Conservation (phyloP, 768 basidiomycete species). For the Rhodotorula paludigena region DNA sequence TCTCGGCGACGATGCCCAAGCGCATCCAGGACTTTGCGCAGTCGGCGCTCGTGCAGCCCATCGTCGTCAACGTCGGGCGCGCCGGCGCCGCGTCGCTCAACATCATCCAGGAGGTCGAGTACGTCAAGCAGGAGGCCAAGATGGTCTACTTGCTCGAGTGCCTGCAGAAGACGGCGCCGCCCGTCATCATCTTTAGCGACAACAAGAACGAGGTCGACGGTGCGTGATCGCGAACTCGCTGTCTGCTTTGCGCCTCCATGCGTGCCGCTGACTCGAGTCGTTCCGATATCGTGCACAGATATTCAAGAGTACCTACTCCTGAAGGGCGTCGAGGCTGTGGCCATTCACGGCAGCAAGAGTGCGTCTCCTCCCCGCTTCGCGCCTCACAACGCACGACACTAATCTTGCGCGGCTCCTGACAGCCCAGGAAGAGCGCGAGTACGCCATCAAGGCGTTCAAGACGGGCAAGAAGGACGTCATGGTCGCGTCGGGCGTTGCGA, state of each 20-base stretch:
- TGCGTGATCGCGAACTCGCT: conserved; percentile 44
- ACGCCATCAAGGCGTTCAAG: conserved; percentile 97
- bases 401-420: neutral
- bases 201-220: conserved; percentile 99
- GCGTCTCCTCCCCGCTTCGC: conserved; percentile 43
- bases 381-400: neutral
- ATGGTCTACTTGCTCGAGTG: conserved; percentile 99
- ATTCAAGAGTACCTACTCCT: conserved; percentile 95
- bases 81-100: conserved; percentile 97
- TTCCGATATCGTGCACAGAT: conserved; percentile 57
- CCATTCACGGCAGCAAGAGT: conserved; percentile 98
- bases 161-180: conserved; percentile 94
- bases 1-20: conserved; percentile 97
- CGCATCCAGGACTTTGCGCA: conserved; percentile 99
- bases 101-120: conserved; percentile 90
- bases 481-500: conserved; percentile 97
- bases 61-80: conserved; percentile 94
- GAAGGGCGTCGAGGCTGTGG: conserved; percentile 96
- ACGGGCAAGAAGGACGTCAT: conserved; percentile 96
- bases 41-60: conserved; percentile 86
- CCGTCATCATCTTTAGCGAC: conserved; percentile 95
- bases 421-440: conserved; percentile 99
- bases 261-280: neutral
- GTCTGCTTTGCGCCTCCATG: neutral
- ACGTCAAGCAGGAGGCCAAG: conserved; percentile 98